phyloP scores from a whole-genome alignment of 1,139 yeast species.

The Groenewaldozyma auringiensis region DNA sequence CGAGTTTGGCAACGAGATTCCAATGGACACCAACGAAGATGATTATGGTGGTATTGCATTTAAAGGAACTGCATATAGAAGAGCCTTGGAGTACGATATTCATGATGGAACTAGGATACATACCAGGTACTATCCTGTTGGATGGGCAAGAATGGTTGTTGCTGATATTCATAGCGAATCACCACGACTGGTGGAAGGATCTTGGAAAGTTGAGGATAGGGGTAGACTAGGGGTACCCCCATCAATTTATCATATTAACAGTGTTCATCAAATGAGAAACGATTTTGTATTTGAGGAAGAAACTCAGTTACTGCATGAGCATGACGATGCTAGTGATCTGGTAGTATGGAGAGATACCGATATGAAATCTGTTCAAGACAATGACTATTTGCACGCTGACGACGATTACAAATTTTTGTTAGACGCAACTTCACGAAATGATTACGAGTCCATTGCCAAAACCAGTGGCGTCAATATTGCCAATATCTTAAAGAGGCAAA shows the following conservation, averaged over 20 bases:
- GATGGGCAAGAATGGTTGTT: slow-evolving; percentile 30
- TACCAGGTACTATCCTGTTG: slow-evolving; percentile 23
- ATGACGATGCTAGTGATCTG: slow-evolving; percentile 12
- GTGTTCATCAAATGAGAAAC: slow-evolving; percentile 10
- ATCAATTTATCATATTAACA: slow-evolving; percentile 25
- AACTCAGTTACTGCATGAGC: slow-evolving; percentile 12
- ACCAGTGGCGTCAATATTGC: slow-evolving; percentile 1
- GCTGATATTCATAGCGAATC: neutral
- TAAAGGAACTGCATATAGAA: slow-evolving; percentile 27
- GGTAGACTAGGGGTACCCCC: slow-evolving; percentile 28
- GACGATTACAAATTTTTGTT: slow-evolving; percentile 8
- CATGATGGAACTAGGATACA: slow-evolving; percentile 16
- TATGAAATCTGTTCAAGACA: slow-evolving; percentile 13
- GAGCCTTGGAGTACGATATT: slow-evolving; percentile 16
- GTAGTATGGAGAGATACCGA: slow-evolving; percentile 32
- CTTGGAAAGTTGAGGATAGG: slow-evolving; percentile 31
- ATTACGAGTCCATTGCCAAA: too few relatives aligned
- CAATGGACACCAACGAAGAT: slow-evolving; percentile 10
- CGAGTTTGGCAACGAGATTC: slow-evolving; percentile 16
- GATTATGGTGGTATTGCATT: slow-evolving; percentile 13
- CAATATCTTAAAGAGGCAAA: neutral
- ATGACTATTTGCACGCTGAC: slow-evolving; percentile 8
- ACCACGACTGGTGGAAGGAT: slow-evolving; percentile 21
- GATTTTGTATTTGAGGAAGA: slow-evolving; percentile 19
- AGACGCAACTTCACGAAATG: slow-evolving; percentile 4